Conservation (phyloP, 345 rosid species). For the Mallotus nudiflorus region DNA sequence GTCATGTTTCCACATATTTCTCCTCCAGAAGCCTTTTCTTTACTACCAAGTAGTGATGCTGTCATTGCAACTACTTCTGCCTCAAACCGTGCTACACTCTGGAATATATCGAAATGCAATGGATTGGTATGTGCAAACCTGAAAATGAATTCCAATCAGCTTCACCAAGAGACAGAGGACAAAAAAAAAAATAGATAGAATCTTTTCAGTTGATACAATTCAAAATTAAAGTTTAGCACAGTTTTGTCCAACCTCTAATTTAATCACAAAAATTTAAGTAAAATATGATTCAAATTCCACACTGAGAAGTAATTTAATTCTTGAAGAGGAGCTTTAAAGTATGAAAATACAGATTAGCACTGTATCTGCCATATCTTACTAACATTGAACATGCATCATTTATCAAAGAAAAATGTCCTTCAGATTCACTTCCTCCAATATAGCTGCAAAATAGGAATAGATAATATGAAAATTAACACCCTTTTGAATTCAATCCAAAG, state of each 20-base stretch:
- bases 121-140: constrained; percentile 99
- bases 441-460: constrained; percentile 49
- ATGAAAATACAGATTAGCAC: neutral
- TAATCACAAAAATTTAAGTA: neutral
- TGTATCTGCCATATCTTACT: constrained; percentile 37
- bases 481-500: constrained; percentile 17
- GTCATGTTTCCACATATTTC: constrained; percentile 98
- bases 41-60: constrained; percentile 74
- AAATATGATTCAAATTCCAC: neutral
- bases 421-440: constrained; percentile 83
- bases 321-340: neutral
- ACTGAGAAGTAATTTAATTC: neutral
- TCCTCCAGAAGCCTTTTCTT: constrained; percentile 71
- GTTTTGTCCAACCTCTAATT: neutral
- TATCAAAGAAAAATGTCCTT: constrained; percentile 90
- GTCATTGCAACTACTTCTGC: constrained; percentile 99
- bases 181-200: no score
- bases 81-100: constrained; percentile 79
- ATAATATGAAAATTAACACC: neutral
- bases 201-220: no score
- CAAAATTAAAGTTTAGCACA: neutral
- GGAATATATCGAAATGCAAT: constrained; percentile 83
- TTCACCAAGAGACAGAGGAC: no score
- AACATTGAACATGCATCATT: constrained; percentile 97
- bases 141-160: constrained; percentile 30